These are phyloP conservation scores for Ampelocalamus luodianensis DNA, from an alignment of 176 grass and related monocot genomes.

Conservation along the genomic window DNA sequence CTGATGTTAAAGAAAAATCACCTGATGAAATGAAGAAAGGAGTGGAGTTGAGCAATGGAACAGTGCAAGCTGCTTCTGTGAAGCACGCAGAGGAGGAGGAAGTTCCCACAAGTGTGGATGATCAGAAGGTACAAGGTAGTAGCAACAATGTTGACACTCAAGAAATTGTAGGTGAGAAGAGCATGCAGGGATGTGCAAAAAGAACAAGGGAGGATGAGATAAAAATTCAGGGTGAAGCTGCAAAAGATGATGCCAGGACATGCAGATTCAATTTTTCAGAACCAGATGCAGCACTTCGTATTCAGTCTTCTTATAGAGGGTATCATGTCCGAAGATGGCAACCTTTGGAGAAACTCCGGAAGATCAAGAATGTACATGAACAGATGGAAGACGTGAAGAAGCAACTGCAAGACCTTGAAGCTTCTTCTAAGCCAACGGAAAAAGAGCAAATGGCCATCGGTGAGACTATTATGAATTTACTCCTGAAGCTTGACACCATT, in stretches of 20 bases:
- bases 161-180: slow-evolving; percentile 15
- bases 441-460: slow-evolving; percentile 57
- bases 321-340: slow-evolving; percentile 72
- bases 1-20: slow-evolving; percentile 38
- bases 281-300: slow-evolving; percentile 56
- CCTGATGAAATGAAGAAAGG: slow-evolving; percentile 28
- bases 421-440: slow-evolving; percentile 29
- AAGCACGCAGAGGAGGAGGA: slow-evolving; percentile 35
- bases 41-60: neutral
- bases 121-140: slow-evolving; percentile 21
- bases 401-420: slow-evolving; percentile 62
- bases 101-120: neutral
- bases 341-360: slow-evolving; percentile 75
- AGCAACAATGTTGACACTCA: neutral
- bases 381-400: slow-evolving; percentile 53
- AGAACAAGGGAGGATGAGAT: slow-evolving; percentile 8
- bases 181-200: slow-evolving; percentile 35
- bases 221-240: slow-evolving; percentile 15
- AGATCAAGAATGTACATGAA: slow-evolving; percentile 53
- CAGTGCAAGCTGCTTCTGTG: slow-evolving; percentile 14
- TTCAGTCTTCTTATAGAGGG: slow-evolving; percentile 76
- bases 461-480: slow-evolving; percentile 88
- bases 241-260: slow-evolving; percentile 23
- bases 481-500: slow-evolving; percentile 85
- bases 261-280: slow-evolving; percentile 39